Percentiles rank a stretch among this genome's conserved stretches.
Conservation (phyloP, 2,329 filamentous ascomycete species). For the Exophiala aquamarina region DNA sequence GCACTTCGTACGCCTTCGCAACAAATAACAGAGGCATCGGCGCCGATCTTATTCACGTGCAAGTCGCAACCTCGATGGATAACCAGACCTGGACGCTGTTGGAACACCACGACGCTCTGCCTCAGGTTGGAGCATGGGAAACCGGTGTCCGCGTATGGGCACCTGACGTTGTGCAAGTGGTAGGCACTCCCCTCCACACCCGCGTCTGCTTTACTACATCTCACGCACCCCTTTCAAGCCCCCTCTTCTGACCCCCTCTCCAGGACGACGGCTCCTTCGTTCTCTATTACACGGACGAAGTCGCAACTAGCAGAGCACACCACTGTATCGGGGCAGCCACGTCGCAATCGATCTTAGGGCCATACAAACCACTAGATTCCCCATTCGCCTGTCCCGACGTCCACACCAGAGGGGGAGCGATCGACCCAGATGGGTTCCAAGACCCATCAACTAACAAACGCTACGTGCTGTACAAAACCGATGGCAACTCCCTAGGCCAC, state of each 20-base stretch:
- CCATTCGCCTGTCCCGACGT: constrained; percentile 54
- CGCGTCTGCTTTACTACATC: too few species aligned
- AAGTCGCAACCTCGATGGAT: constrained; percentile 52
- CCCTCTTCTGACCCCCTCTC: not conserved
- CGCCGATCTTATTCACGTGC: constrained; percentile 42
- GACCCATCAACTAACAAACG: constrained; percentile 52
- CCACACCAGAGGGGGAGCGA: constrained; percentile 54
- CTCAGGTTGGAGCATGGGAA: constrained; percentile 54
- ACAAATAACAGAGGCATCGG: constrained; percentile 48
- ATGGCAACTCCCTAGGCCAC: constrained; percentile 58
- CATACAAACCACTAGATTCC: constrained; percentile 49
- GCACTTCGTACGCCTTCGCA: constrained; percentile 59
- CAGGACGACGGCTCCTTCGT: constrained; percentile 53
- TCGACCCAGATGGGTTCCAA: constrained; percentile 61
- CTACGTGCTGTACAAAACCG: constrained; percentile 66
- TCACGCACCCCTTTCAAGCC: too few species aligned
- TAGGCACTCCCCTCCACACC: too few species aligned
- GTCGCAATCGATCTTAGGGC: constrained; percentile 49
- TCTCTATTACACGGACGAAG: constrained; percentile 56
- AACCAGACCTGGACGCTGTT: constrained; percentile 51
- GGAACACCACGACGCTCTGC: constrained; percentile 56
- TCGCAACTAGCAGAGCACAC: constrained; percentile 35
- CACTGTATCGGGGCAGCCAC: constrained; percentile 62
- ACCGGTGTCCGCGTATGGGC: constrained; percentile 59
- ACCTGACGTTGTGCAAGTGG: constrained; percentile 57